Percentiles rank a stretch among this genome's conserved stretches.
Conservation (phyloP, 345 rosid genomes). For the Heritiera littoralis region DNA sequence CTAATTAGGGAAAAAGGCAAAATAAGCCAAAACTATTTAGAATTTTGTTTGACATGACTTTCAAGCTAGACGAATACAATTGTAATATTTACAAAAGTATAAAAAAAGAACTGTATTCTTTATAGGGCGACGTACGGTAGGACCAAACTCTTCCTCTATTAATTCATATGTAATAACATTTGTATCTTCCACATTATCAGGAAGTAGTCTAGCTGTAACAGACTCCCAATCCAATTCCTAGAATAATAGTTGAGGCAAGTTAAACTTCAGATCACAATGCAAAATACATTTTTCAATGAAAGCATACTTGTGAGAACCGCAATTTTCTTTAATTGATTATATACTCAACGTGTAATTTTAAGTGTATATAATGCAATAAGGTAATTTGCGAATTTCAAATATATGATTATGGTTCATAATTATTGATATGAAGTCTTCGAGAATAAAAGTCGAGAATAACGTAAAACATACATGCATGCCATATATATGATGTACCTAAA, state of each 20-base stretch:
- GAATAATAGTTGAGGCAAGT: conserved; percentile 30
- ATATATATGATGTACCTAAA: too few relatives aligned
- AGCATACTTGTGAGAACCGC: too few relatives aligned
- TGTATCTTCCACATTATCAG: conserved; percentile 96
- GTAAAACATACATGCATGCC: too few relatives aligned
- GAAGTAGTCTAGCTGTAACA: conserved; percentile 91
- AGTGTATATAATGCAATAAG: too few relatives aligned
- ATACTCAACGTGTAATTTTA: too few relatives aligned
- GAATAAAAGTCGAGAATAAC: too few relatives aligned
- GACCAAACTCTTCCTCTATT: conserved; percentile 93
- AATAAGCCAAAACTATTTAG: conserved; percentile 12
- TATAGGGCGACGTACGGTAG: conserved; percentile 80
- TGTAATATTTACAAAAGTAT: conserved; percentile 15
- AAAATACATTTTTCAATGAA: conserved; percentile 14
- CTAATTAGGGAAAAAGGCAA: conserved; percentile 37
- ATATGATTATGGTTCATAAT: too few relatives aligned
- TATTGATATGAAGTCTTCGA: too few relatives aligned
- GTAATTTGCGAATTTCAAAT: too few relatives aligned
- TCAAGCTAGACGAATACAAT: neutral
- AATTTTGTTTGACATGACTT: conserved; percentile 9
- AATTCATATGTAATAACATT: too few relatives aligned
- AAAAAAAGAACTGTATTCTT: conserved; percentile 79
- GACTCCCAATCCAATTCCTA: conserved; percentile 99
- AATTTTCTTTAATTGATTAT: too few relatives aligned
- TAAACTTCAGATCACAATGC: conserved; percentile 24